Conservation (phyloP, 106 monocot species). For the Acorus gramineus region DNA sequence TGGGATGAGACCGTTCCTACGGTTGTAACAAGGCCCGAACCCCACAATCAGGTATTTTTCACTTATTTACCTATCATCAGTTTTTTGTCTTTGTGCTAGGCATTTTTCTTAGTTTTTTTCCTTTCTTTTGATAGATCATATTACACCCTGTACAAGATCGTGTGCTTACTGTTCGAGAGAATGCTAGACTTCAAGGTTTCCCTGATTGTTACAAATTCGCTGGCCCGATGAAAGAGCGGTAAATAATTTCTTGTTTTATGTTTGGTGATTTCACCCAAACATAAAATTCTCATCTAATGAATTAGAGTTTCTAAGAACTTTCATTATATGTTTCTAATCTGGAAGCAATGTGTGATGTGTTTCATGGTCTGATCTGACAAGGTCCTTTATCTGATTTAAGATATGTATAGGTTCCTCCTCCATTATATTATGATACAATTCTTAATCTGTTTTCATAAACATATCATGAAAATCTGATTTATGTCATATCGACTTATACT, state of each 20-base stretch:
- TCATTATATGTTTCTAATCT: too few species aligned
- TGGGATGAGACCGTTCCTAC: slow-evolving; percentile 69
- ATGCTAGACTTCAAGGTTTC: slow-evolving; percentile 67
- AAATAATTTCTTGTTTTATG: background rate
- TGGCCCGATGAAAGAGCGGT: slow-evolving; percentile 56
- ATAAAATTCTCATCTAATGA: too few species aligned
- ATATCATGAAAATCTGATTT: too few species aligned
- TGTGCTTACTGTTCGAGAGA: slow-evolving; percentile 47
- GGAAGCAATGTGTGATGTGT: too few species aligned
- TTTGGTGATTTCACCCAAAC: background rate
- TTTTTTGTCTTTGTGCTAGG: background rate
- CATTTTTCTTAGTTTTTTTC: background rate
- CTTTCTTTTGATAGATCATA: slow-evolving; percentile 24
- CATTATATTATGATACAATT: too few species aligned
- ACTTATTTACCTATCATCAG: background rate
- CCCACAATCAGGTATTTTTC: slow-evolving; percentile 32
- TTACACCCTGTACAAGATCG: slow-evolving; percentile 69
- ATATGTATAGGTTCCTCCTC: too few species aligned
- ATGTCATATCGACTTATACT: too few species aligned
- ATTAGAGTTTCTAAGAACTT: too few species aligned
- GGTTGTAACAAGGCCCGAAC: slow-evolving; percentile 35
- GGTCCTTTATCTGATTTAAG: too few species aligned
- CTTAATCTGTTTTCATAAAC: too few species aligned
- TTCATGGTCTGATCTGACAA: too few species aligned
- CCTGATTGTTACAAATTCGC: slow-evolving; percentile 52